These are phyloP conservation scores for Phytophthora fragariae DNA, from an alignment of 352 stramenopile species.

Conservation along the genomic window DNA sequence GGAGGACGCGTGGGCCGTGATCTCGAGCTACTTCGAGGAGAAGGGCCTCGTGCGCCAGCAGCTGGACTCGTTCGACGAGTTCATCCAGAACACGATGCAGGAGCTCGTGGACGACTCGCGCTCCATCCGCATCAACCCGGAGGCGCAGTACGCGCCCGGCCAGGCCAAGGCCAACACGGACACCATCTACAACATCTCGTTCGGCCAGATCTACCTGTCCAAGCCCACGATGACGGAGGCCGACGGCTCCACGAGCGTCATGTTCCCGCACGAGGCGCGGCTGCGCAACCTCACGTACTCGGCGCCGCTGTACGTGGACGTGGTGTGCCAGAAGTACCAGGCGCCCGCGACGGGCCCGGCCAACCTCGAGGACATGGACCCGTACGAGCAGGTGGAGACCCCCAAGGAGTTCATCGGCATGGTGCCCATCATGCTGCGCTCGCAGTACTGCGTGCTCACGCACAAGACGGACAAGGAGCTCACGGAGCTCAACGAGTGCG, in stretches of 20 bases:
- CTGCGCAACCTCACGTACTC: slow-evolving; percentile 99
- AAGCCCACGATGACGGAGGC: slow-evolving; percentile 98
- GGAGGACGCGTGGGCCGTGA: slow-evolving; percentile 99
- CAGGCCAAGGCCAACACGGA: slow-evolving; percentile 93
- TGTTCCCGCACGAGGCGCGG: slow-evolving; percentile 99
- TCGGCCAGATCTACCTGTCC: slow-evolving; percentile 98
- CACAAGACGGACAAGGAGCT: slow-evolving; percentile 94
- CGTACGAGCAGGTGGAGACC: slow-evolving; percentile 88
- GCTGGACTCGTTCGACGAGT: slow-evolving; percentile 99
- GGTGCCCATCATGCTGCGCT: slow-evolving; percentile 99
- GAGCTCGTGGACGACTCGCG: slow-evolving; percentile 98
- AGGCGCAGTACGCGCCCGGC: slow-evolving; percentile 96
- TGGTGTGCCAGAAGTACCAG: slow-evolving; percentile 95
- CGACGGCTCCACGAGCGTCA: slow-evolving; percentile 97
- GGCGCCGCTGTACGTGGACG: slow-evolving; percentile 98
- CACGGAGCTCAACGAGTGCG: slow-evolving; percentile 97
- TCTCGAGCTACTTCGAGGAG: slow-evolving; percentile 99
- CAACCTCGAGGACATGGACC: slow-evolving; percentile 88
- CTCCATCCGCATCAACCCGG: slow-evolving; percentile 96
- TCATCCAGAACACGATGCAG: slow-evolving; percentile 99
- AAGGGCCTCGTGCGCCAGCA: slow-evolving; percentile 99
- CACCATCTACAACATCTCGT: slow-evolving; percentile 96
- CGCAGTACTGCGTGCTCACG: slow-evolving; percentile 96
- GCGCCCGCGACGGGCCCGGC: slow-evolving; percentile 62
- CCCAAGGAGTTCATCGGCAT: slow-evolving; percentile 97